Evolutionary conservation across 2,329 filamentous ascomycete genomes (phyloP), one percentile per base, ranked within the genome.

Genomic region (Neonectria sp.): DNA sequence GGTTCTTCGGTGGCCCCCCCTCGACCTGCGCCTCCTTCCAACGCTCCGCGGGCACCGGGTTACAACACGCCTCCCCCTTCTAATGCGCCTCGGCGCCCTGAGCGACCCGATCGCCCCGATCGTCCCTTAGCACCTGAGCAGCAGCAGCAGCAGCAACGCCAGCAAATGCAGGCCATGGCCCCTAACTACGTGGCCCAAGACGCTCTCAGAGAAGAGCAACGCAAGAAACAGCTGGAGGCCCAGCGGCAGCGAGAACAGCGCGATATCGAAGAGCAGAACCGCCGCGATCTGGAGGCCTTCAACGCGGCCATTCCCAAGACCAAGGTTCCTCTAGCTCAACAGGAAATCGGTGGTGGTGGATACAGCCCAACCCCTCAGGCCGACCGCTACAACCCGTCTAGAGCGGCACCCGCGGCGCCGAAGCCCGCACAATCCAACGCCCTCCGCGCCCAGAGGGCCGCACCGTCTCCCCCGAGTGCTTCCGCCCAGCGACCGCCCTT

Each of bases 281-380:
- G 93, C 61, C 89, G 92, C 71, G 94, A 97, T 58, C 86, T 93
- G 73, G 95, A 96, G 78, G 93, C 91, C 21, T 98, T 97, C 81
- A 97, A 98, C 80, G 93, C 94, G 40, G 94, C 93, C 27, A 83
- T 98, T 67, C 95, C 95, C 35, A 93, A 97, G 84, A 91, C 88
- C 70, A 94, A 93, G 78, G 83, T 91, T 12, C 93, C 94, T 3
- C 77, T 96, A 71, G 95, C 95, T 35, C 94, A 98, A 79, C 95
- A 98, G 81, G 96, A 98, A 80, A 84, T 98, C 73, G 94, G 93
- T 68, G 86, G 93, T 68, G 86, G 93, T 68, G 86, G 89, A 45
- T 85, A 86, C 68, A 83, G 85, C 31, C 68, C 72, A 29, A 73
- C 84, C 24, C 79, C 87, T 15, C 78, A 83, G 35, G 80, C 86